Evolutionary conservation across 2,329 filamentous ascomycete species (phyloP).

Genomic region (Daldinia eschscholtzii): DNA sequence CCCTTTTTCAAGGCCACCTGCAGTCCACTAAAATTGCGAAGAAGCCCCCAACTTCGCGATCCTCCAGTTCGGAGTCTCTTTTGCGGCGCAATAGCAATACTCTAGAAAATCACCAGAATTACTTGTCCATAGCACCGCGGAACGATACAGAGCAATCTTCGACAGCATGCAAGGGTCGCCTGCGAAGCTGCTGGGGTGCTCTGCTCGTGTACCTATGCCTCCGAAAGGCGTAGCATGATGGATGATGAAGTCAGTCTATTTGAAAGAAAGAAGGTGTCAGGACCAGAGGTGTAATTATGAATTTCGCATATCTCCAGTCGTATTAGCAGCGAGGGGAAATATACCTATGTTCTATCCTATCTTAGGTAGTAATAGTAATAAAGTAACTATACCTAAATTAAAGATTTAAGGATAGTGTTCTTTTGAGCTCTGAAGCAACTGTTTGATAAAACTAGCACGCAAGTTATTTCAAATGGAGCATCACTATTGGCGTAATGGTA

Average conservation of each 20-base stretch:
- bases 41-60: neutral
- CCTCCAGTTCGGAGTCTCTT: slow-evolving; percentile 10
- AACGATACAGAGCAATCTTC: neutral
- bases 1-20: neutral
- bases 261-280: neutral
- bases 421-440: neutral
- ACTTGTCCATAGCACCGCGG: neutral
- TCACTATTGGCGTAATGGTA: slow-evolving; percentile 32
- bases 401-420: neutral
- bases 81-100: neutral
- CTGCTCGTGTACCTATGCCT: slow-evolving; percentile 18
- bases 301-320: neutral
- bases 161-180: neutral
- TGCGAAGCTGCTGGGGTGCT: slow-evolving; percentile 24
- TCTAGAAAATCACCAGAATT: neutral
- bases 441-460: neutral
- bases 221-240: slow-evolving; percentile 9
- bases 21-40: neutral
- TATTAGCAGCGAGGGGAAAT: neutral
- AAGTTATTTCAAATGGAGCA: slow-evolving; percentile 24
- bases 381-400: neutral
- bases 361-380: neutral
- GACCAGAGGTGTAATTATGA: too few relatives aligned
- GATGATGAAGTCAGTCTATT: neutral
- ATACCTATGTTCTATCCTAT: neutral